Percentiles rank a stretch among this genome's conserved stretches.
These are phyloP conservation scores for Agapanthus africanus DNA, from an alignment of 106 monocot species.

Conservation along the genomic window DNA sequence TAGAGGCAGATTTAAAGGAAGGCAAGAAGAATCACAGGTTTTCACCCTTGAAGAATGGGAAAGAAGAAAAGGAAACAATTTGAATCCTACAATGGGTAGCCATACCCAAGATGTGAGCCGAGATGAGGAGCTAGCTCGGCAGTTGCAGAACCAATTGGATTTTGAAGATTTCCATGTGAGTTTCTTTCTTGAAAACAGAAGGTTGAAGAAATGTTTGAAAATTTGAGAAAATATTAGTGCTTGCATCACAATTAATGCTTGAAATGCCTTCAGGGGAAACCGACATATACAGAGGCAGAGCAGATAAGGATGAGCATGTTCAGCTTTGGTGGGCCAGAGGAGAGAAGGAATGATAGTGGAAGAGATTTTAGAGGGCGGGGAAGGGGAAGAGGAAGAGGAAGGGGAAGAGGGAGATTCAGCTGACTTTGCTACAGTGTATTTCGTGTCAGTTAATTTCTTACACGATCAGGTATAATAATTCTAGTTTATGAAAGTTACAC, in stretches of 20 bases:
- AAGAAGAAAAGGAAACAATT: slow-evolving; percentile 45
- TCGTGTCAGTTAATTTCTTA: not conserved
- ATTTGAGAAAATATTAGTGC: not conserved
- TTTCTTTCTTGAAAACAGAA: slow-evolving; percentile 1
- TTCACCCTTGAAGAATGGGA: slow-evolving; percentile 99
- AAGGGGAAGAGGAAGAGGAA: slow-evolving; percentile 54
- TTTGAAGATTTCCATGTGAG: slow-evolving; percentile 62
- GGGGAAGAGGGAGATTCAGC: slow-evolving; percentile 27
- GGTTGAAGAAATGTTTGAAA: not conserved
- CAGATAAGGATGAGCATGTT: slow-evolving; percentile 80
- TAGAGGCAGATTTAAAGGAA: slow-evolving; percentile 45
- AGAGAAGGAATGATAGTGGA: slow-evolving; percentile 18
- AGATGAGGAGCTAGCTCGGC: slow-evolving; percentile 86
- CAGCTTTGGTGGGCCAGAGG: slow-evolving; percentile 48
- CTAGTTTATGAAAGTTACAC: no score
- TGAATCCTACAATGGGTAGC: slow-evolving; percentile 7
- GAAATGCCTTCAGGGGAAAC: slow-evolving; percentile 22
- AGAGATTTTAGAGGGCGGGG: slow-evolving; percentile 57
- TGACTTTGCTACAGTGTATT: not conserved
- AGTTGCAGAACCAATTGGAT: slow-evolving; percentile 80
- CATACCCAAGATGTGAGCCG: slow-evolving; percentile 40
- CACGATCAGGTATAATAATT: not conserved
- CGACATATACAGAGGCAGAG: slow-evolving; percentile 51
- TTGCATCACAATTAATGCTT: slow-evolving; percentile 7
- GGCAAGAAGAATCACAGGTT: slow-evolving; percentile 58